Conservation (phyloP, 345 rosid genomes). For the Populus pruinosa region DNA sequence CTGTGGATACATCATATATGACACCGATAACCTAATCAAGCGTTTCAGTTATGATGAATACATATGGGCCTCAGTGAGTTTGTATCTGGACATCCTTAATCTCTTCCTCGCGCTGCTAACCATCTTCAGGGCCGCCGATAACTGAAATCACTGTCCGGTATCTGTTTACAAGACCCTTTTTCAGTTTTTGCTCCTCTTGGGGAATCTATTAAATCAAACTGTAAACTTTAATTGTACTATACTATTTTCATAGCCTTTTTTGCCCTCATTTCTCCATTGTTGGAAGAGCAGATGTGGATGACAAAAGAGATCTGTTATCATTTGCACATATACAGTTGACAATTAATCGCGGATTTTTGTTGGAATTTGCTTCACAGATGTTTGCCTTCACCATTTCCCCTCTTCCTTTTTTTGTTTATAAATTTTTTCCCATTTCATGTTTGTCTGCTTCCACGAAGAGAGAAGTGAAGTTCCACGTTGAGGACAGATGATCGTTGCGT, state of each 20-base stretch:
- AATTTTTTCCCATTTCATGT: background rate
- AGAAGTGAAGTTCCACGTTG: background rate
- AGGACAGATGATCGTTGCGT: background rate
- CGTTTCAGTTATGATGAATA: constrained; percentile 74
- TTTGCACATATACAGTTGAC: background rate
- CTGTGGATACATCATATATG: constrained; percentile 78
- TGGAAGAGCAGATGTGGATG: background rate
- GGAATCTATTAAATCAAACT: background rate
- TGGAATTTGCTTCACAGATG: background rate
- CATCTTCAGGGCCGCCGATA: constrained; percentile 67
- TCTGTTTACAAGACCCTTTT: background rate
- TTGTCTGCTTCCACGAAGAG: background rate
- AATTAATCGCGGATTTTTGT: background rate
- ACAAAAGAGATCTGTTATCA: background rate
- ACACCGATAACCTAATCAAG: constrained; percentile 88
- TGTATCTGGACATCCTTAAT: constrained; percentile 72
- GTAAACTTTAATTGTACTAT: background rate
- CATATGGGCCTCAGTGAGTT: constrained; percentile 81
- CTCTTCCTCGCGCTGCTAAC: constrained; percentile 71
- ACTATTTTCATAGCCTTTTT: background rate
- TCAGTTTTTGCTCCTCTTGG: background rate
- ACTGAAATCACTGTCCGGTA: background rate
- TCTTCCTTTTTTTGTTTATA: background rate
- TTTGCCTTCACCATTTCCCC: background rate
- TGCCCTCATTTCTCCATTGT: background rate